Evolutionary conservation across 1,139 yeast species (phyloP).

Genomic region (Debaryomyces subglobosus): DNA sequence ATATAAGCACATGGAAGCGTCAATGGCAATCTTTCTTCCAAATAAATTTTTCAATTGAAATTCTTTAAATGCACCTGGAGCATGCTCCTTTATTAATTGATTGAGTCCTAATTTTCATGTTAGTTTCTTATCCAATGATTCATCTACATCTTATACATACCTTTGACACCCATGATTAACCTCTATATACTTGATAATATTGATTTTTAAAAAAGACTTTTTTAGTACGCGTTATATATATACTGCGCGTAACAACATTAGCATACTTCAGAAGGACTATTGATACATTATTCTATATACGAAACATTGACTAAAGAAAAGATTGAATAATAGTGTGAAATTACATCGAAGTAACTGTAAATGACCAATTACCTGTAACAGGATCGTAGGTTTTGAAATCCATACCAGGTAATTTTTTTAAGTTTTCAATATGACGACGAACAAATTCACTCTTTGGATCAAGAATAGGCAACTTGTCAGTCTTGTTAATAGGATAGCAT

Average conservation of each 20-base stretch:
- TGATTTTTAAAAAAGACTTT: background rate
- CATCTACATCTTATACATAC: constrained; percentile 29
- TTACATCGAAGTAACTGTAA: constrained; percentile 43
- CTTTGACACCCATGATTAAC: constrained; percentile 72
- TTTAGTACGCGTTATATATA: constrained; percentile 8
- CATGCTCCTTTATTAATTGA: constrained; percentile 83
- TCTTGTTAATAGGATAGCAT: constrained; percentile 76
- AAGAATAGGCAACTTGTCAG: constrained; percentile 71
- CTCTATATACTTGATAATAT: background rate
- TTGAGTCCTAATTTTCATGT: constrained; percentile 57
- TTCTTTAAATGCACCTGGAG: constrained; percentile 78
- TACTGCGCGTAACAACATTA: background rate
- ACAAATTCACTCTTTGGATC: constrained; percentile 79
- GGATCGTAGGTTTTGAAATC: constrained; percentile 79
- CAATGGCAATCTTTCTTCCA: constrained; percentile 95
- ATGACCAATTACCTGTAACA: constrained; percentile 80
- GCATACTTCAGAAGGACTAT: background rate
- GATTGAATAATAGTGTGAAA: background rate
- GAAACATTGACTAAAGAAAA: constrained; percentile 5
- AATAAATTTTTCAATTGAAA: constrained; percentile 83
- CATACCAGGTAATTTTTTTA: constrained; percentile 62
- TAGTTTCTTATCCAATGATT: background rate
- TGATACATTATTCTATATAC: constrained; percentile 14
- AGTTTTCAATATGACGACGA: constrained; percentile 65
- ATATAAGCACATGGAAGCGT: constrained; percentile 88